Base-by-base conservation (phyloP, 139 green algal genomes). In the Chlamydomonas sphaeroides region DNA sequence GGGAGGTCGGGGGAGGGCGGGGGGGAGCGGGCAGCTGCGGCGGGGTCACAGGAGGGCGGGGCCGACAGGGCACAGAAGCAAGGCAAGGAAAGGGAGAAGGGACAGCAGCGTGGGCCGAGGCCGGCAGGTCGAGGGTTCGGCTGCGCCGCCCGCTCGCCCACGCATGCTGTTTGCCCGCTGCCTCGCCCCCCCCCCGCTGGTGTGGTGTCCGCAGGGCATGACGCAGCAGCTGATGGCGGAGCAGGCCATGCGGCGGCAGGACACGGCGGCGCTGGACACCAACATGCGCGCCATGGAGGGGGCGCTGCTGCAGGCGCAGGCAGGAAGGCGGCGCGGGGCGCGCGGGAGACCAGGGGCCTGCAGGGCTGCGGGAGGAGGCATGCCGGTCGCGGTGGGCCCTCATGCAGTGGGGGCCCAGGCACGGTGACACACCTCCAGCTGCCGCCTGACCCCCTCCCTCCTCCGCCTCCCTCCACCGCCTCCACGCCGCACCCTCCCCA, bases 231-330 rank as follows among this genome's bases (percentile, higher is more conserved):
- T 87, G 56, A 17, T 62, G 28, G 33, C 83, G 15, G 83, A 87
- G 57, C 67, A 79, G 67, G 83, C 83, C 5, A 61, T 84, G 66
- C 53, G 75, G 45, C 39, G n/a, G 3, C 56, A 69, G 20, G 61
- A 83, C 49, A 70, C 53, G 17, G 73, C 77, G 80, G 80, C 86
- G 10, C 66, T 85, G 36, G 86, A 90, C 48, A 49, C 30, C 70
- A 88, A 82, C 82, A 67, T 90, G 70, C 76, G 70, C 42, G 81
- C 70, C 36, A 85, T 83, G 78, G 78, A 88, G 71, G 57, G 65
- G 5, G 82, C 84, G 65, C 68, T 86, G 41, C 23, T 90, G 53
- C 38, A 63, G 26, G 86, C 76, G 59, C 74, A 79, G 72, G 72
- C 68, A 26, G 63, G 35, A 30, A 23, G 53, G 53, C n/a, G n/a